Percentiles rank a stretch among this genome's conserved stretches.
Conservation (phyloP, 805 yeast genomes). For the Metschnikowia chrysomelidarum region DNA sequence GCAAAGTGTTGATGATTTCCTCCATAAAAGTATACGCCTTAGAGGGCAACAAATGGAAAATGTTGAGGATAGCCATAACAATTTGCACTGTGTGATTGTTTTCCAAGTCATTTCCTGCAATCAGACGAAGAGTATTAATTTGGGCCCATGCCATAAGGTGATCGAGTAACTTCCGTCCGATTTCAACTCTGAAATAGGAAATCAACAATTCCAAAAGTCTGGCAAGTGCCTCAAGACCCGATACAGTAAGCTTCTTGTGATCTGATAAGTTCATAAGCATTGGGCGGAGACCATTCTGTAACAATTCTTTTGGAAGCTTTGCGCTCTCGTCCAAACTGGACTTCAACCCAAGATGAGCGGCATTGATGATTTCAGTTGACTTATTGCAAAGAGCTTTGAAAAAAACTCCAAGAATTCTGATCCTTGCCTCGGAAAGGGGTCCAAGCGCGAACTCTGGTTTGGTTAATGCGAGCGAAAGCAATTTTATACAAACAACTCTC, state of each 20-base stretch:
- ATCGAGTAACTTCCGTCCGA: conserved; percentile 88
- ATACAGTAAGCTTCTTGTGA: conserved; percentile 82
- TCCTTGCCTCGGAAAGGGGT: conserved; percentile 73
- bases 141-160: conserved; percentile 97
- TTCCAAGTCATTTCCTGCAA: conserved; percentile 76
- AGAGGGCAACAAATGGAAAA: conserved; percentile 88
- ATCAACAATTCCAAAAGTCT: conserved; percentile 80
- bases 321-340: conserved; percentile 81
- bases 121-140: conserved; percentile 67
- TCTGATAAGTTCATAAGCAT: conserved; percentile 94
- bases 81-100: conserved; percentile 81
- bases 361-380: conserved; percentile 84
- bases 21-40: conserved; percentile 91
- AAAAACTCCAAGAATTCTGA: conserved; percentile 86
- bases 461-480: conserved; percentile 78
- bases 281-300: conserved; percentile 95
- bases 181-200: conserved; percentile 93
- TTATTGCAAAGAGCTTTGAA: conserved; percentile 88
- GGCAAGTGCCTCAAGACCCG: conserved; percentile 90
- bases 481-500: conserved; percentile 83
- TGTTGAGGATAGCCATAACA: conserved; percentile 84
- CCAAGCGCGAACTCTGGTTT: conserved; percentile 79
- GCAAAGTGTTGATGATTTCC: conserved; percentile 73
- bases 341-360: conserved; percentile 87
- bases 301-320: conserved; percentile 85